These are phyloP conservation scores for Rhinocladiella mackenziei DNA, from an alignment of 2,329 filamentous ascomycete genomes.

Conservation along the genomic window DNA sequence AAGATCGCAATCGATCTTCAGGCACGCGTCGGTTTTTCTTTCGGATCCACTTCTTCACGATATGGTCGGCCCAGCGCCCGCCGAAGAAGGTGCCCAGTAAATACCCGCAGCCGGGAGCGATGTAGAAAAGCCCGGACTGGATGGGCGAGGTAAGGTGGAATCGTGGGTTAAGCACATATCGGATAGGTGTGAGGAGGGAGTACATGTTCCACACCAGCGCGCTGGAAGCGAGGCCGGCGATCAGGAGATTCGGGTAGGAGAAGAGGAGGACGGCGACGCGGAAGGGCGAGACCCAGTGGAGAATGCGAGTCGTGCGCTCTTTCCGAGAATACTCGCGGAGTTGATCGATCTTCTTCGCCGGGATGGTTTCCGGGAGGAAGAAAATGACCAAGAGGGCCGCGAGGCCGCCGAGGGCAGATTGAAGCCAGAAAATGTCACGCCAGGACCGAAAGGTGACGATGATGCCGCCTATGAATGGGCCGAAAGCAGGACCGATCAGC, in stretches of 20 bases:
- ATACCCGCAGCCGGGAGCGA: constrained; percentile 68
- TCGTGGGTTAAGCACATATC: constrained; percentile 69
- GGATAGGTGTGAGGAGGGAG: constrained; percentile 63
- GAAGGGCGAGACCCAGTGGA: constrained; percentile 63
- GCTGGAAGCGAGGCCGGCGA: constrained; percentile 57
- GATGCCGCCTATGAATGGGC: constrained; percentile 66
- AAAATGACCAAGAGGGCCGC: constrained; percentile 60
- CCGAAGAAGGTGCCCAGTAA: constrained; percentile 66
- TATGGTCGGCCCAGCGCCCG: constrained; percentile 66
- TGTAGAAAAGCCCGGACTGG: constrained; percentile 67
- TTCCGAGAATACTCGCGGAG: constrained; percentile 50
- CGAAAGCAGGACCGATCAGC: constrained; percentile 66
- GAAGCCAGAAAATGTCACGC: constrained; percentile 74
- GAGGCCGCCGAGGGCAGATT: constrained; percentile 62
- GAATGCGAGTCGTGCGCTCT: constrained; percentile 53
- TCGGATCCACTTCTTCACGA: constrained; percentile 61
- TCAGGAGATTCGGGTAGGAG: constrained; percentile 64
- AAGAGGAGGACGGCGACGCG: constrained; percentile 59
- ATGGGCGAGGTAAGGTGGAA: constrained; percentile 65
- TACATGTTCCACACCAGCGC: constrained; percentile 74
- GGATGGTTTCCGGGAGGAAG: constrained; percentile 69
- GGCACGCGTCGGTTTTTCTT: constrained; percentile 60
- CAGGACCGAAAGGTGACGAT: constrained; percentile 71
- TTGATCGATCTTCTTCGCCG: constrained; percentile 59
- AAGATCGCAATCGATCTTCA: constrained; percentile 63